Evolutionary conservation across 306 rosid genomes (phyloP).

Genomic region (Glycine tomentella): DNA sequence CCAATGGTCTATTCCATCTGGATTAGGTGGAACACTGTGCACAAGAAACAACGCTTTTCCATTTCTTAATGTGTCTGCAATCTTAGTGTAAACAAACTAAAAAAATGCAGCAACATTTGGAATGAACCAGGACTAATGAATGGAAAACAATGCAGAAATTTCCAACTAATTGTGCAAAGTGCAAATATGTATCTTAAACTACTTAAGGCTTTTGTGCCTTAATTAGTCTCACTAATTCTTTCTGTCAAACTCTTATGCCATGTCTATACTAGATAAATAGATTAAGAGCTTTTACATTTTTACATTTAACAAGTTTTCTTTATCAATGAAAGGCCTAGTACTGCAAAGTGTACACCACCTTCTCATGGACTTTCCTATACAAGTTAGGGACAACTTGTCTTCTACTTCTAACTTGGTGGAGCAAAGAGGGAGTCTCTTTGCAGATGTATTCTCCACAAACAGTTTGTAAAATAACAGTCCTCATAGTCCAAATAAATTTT

Average conservation of each 20-base stretch:
- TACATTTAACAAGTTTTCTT: not conserved
- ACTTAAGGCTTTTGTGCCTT: conserved; percentile 2
- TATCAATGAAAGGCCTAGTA: not conserved
- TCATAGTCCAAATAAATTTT: too few relatives aligned
- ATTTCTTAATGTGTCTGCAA: conserved; percentile 13
- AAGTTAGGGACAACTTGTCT: not conserved
- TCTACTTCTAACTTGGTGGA: conserved; percentile 2
- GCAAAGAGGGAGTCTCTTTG: not conserved
- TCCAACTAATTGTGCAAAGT: too few relatives aligned
- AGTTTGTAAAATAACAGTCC: too few relatives aligned
- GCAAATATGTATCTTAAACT: conserved; percentile 1
- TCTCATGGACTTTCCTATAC: not conserved
- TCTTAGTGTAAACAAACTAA: conserved; percentile 20
- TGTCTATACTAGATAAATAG: not conserved
- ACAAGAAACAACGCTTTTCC: not conserved
- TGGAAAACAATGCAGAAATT: not conserved
- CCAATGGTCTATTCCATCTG: not conserved
- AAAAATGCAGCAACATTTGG: conserved; percentile 5
- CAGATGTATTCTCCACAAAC: too few relatives aligned
- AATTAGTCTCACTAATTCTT: not conserved
- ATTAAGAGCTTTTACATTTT: not conserved
- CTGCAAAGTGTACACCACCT: not conserved
- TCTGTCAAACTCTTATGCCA: conserved; percentile 12
- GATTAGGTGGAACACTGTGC: not conserved
- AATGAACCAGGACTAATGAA: conserved; percentile 2